Evolutionary conservation across 257 asterid genomes (phyloP).

Genomic region (Solanum sejunctum): DNA sequence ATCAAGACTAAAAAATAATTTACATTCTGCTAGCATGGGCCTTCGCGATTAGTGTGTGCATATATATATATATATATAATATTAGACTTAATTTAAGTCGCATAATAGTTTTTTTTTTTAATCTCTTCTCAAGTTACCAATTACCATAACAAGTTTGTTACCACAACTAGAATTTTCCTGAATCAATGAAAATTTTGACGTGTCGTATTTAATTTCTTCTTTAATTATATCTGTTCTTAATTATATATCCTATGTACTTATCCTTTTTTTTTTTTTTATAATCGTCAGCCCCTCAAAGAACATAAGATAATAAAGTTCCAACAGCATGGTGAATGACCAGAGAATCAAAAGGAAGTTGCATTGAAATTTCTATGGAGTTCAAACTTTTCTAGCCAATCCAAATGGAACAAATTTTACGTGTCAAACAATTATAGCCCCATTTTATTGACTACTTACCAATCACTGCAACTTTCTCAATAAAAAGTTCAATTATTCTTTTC

Average conservation of each 20-base stretch:
- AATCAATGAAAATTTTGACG: not conserved
- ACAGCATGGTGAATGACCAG: slow-evolving; percentile 6
- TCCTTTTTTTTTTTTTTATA: not conserved
- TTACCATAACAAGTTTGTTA: not conserved
- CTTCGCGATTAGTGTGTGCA: too few species aligned
- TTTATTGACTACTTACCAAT: slow-evolving; percentile 36
- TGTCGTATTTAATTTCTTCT: not conserved
- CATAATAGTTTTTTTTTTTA: not conserved
- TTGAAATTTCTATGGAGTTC: slow-evolving; percentile 7
- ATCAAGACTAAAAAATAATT: too few species aligned
- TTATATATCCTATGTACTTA: not conserved
- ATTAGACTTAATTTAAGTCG: too few species aligned
- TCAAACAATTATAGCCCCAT: slow-evolving; percentile 35
- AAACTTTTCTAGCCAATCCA: slow-evolving; percentile 11
- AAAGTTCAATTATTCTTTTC: not conserved
- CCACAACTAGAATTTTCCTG: not conserved
- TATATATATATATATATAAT: too few species aligned
- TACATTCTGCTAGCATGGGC: too few species aligned
- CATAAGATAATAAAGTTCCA: not conserved
- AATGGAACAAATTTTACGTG: slow-evolving; percentile 22
- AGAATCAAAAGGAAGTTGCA: slow-evolving; percentile 22
- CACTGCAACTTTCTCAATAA: not conserved
- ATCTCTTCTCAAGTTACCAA: not conserved
- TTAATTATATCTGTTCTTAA: not conserved
- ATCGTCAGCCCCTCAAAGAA: too few species aligned